A percentile compares a stretch with the other conserved stretches of the same genome.
These are phyloP conservation scores for Acacia crassicarpa DNA, from an alignment of 306 rosid species.

Conservation along the genomic window DNA sequence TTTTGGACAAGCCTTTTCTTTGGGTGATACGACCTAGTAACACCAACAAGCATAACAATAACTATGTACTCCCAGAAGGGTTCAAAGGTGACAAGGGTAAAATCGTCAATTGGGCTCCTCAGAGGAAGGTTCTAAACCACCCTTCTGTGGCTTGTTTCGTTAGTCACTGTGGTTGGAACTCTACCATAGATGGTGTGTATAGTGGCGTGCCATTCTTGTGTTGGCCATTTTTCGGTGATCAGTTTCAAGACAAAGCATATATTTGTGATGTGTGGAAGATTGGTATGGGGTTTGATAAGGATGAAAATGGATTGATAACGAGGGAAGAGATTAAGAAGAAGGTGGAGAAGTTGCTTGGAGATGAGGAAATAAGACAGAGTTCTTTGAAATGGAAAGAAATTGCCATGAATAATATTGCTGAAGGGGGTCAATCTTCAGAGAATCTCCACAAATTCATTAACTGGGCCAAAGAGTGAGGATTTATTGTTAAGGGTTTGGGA, in stretches of 20 bases:
- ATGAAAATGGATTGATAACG: neutral
- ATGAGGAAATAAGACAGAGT: neutral
- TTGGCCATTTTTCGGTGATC: neutral
- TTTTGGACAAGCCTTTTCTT: neutral
- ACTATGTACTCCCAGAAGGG: neutral
- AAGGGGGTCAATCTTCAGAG: neutral
- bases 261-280: neutral
- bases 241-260: neutral
- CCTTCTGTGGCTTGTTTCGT: neutral
- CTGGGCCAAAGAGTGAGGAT: neutral
- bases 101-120: neutral
- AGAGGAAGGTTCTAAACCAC: neutral
- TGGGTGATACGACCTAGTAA: neutral
- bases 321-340: neutral
- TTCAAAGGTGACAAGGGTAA: neutral
- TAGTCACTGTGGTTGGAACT: conserved; percentile 3
- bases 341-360: neutral
- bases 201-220: neutral
- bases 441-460: neutral
- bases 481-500: neutral
- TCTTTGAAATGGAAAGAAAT: neutral
- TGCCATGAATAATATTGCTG: neutral
- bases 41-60: neutral
- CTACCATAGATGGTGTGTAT: neutral
- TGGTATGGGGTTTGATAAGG: neutral